These are phyloP conservation scores for Hymenoscyphus infarciens DNA, from an alignment of 2,329 filamentous ascomycete species.

Conservation along the genomic window DNA sequence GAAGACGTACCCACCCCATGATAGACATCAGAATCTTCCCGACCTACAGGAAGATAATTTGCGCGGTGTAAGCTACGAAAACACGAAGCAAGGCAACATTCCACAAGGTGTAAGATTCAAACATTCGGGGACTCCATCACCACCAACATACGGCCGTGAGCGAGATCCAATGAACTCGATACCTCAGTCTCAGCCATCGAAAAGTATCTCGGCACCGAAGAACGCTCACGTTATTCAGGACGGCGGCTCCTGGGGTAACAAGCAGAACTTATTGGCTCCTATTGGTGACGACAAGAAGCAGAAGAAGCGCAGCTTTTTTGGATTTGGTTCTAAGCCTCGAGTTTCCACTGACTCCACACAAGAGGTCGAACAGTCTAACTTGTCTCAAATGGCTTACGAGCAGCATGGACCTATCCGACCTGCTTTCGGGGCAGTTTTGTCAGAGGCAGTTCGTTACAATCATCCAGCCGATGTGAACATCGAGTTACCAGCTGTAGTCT, in stretches of 20 bases:
- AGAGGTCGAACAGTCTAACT: slow-evolving; percentile 41
- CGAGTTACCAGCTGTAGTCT: slow-evolving; percentile 86
- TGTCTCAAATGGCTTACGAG: slow-evolving; percentile 41
- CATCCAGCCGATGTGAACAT: slow-evolving; percentile 69
- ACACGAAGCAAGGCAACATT: slow-evolving; percentile 35
- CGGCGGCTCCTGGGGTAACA: slow-evolving; percentile 81
- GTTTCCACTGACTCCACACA: slow-evolving; percentile 58
- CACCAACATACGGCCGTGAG: slow-evolving; percentile 30
- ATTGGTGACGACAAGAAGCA: slow-evolving; percentile 69
- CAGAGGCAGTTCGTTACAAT: slow-evolving; percentile 81
- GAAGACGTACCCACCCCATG: slow-evolving; percentile 41
- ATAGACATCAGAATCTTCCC: slow-evolving; percentile 35
- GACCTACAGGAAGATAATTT: slow-evolving; percentile 38
- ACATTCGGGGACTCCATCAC: slow-evolving; percentile 32
- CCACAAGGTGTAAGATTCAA: slow-evolving; percentile 34
- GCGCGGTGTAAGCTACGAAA: slow-evolving; percentile 37
- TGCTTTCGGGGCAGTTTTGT: slow-evolving; percentile 81
- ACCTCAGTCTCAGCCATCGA: slow-evolving; percentile 38
- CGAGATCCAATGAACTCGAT: slow-evolving; percentile 29
- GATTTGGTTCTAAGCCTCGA: slow-evolving; percentile 61
- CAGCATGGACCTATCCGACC: slow-evolving; percentile 57
- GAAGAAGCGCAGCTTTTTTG: slow-evolving; percentile 75
- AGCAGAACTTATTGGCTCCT: slow-evolving; percentile 49
- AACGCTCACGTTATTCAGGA: slow-evolving; percentile 84
- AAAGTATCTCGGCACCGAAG: slow-evolving; percentile 76